A percentile compares a stretch with the other conserved stretches of the same genome.
Evolutionary conservation across 2,329 filamentous ascomycete species (phyloP).

Genomic region (Huntiella abstrusa): DNA sequence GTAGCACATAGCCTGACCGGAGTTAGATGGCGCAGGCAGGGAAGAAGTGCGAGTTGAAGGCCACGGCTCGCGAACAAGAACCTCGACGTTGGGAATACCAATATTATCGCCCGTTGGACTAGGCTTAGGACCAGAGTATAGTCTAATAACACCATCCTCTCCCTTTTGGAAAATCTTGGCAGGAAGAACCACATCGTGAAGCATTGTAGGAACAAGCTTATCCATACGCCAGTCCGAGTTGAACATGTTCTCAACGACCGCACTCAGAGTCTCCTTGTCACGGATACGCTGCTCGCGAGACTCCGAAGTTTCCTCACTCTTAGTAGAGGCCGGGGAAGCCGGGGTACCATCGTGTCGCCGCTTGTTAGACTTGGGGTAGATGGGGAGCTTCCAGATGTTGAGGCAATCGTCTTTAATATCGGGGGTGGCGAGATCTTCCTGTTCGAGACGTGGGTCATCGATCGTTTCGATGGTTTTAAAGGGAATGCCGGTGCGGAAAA

Average conservation of each 20-base stretch:
- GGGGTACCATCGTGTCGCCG: slow-evolving; percentile 9
- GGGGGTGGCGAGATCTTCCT: slow-evolving; percentile 26
- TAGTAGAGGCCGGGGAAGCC: not conserved
- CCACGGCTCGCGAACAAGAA: slow-evolving; percentile 62
- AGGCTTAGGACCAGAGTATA: slow-evolving; percentile 51
- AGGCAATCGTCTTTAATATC: slow-evolving; percentile 62
- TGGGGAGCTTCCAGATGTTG: slow-evolving; percentile 66
- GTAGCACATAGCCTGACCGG: slow-evolving; percentile 60
- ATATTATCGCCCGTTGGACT: slow-evolving; percentile 17
- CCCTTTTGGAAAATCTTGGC: slow-evolving; percentile 52
- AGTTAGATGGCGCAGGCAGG: slow-evolving; percentile 51
- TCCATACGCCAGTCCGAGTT: slow-evolving; percentile 45
- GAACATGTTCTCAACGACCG: slow-evolving; percentile 18
- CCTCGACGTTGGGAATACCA: slow-evolving; percentile 41
- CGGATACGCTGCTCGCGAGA: slow-evolving; percentile 7
- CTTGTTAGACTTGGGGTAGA: slow-evolving; percentile 21
- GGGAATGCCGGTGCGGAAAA: slow-evolving; percentile 68
- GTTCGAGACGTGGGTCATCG: slow-evolving; percentile 20
- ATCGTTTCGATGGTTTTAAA: slow-evolving; percentile 52
- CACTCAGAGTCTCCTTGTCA: slow-evolving; percentile 13
- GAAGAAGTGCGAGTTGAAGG: slow-evolving; percentile 44
- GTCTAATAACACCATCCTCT: slow-evolving; percentile 42
- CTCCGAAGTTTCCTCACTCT: not conserved
- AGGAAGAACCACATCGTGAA: slow-evolving; percentile 48
- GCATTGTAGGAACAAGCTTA: slow-evolving; percentile 43